phyloP scores from a whole-genome alignment of 768 basidiomycete genomes.

The Lentinula aciculospora region DNA sequence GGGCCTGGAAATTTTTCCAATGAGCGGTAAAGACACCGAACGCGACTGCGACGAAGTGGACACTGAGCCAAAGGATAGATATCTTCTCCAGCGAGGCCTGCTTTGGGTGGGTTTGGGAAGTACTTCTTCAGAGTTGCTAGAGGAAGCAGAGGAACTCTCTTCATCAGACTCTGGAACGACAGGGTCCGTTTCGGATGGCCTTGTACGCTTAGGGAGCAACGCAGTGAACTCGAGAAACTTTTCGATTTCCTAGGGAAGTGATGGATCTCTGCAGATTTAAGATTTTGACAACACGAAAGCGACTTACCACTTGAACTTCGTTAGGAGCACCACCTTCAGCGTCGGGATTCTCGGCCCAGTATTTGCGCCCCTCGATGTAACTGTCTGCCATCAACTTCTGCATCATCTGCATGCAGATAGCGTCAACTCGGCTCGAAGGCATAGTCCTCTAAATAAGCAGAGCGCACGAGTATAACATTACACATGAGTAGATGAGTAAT shows the following conservation, averaged over 20 bases:
- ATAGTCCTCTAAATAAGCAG: neutral
- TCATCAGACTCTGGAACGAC: neutral
- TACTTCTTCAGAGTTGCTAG: neutral
- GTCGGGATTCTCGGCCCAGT: neutral
- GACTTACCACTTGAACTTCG: neutral
- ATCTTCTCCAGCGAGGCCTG: neutral
- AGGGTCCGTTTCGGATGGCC: neutral
- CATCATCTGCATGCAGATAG: neutral
- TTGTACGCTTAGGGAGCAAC: neutral
- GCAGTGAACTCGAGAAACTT: conserved; percentile 5
- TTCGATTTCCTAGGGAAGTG: neutral
- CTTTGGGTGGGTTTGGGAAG: neutral
- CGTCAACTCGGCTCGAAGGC: neutral
- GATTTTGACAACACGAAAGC: neutral
- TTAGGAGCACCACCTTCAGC: neutral
- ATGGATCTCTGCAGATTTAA: neutral
- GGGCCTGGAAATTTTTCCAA: neutral
- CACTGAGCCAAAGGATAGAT: neutral
- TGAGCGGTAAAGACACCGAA: neutral
- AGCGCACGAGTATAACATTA: neutral
- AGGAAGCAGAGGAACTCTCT: neutral
- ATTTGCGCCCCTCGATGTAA: conserved; percentile 3
- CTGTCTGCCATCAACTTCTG: conserved; percentile 6
- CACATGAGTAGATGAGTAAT: neutral
- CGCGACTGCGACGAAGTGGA: neutral